These are phyloP conservation scores for Aspergillus ochraceus DNA, from an alignment of 2,329 filamentous ascomycete species.

Conservation along the genomic window DNA sequence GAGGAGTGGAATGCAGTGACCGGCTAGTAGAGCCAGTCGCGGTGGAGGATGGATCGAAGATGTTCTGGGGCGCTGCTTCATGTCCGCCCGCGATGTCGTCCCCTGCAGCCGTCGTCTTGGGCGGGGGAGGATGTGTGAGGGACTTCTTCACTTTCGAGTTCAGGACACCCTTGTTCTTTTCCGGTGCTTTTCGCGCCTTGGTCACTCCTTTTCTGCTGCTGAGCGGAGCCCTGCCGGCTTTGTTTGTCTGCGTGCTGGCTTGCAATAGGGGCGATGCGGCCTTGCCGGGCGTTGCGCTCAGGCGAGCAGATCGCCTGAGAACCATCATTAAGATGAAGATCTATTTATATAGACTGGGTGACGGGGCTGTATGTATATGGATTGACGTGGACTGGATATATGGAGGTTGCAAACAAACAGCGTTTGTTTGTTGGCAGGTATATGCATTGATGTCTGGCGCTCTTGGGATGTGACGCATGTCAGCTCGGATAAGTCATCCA, in stretches of 20 bases:
- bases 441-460: neutral
- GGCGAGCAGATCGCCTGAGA: slow-evolving; percentile 53
- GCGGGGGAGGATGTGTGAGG: neutral
- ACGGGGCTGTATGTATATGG: neutral
- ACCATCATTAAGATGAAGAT: slow-evolving; percentile 43
- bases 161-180: slow-evolving; percentile 25
- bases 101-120: neutral
- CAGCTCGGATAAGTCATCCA: neutral
- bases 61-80: slow-evolving; percentile 30
- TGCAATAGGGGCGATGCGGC: slow-evolving; percentile 20
- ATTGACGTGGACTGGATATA: neutral
- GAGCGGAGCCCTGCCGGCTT: slow-evolving; percentile 14
- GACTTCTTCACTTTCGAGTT: slow-evolving; percentile 3
- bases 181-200: slow-evolving; percentile 29
- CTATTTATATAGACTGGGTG: neutral
- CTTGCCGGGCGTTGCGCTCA: slow-evolving; percentile 32
- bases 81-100: slow-evolving; percentile 24
- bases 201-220: slow-evolving; percentile 26
- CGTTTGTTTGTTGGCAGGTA: neutral
- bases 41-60: slow-evolving; percentile 15
- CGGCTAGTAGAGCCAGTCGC: slow-evolving; percentile 40
- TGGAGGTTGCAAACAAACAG: neutral
- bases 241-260: slow-evolving; percentile 21
- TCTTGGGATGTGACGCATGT: neutral
- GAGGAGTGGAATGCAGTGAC: slow-evolving; percentile 46